phyloP scores from a whole-genome alignment of 441 rosid genomes.

The Theobroma grandiflorum region DNA sequence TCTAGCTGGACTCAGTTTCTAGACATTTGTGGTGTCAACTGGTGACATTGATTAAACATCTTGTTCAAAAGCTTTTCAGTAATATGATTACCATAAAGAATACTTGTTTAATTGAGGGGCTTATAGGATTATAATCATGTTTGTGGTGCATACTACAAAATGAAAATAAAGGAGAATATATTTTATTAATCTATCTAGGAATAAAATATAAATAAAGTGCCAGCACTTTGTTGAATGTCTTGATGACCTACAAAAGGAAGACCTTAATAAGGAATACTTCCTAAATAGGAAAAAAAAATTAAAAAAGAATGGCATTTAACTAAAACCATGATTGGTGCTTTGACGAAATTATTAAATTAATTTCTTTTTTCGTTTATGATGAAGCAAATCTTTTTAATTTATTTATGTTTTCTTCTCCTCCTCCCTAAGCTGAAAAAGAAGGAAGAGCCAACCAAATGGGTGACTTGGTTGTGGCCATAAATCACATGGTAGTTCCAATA shows the following conservation, averaged over 20 bases:
- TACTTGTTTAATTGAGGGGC: constrained; percentile 31
- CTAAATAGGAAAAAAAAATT: constrained; percentile 45
- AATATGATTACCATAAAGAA: constrained; percentile 41
- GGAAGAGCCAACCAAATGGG: constrained; percentile 43
- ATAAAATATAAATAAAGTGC: constrained; percentile 23
- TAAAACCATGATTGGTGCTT: constrained; percentile 35
- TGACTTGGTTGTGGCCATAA: constrained; percentile 46
- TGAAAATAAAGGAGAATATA: neutral
- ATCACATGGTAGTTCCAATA: constrained; percentile 58
- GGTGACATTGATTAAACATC: constrained; percentile 40
- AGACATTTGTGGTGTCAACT: constrained; percentile 43
- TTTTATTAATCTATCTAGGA: too few relatives aligned
- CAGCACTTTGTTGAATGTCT: constrained; percentile 44
- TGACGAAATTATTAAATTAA: constrained; percentile 17
- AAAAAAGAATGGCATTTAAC: constrained; percentile 15
- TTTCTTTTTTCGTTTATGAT: too few relatives aligned
- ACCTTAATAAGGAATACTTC: constrained; percentile 46
- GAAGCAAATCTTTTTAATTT: constrained; percentile 3
- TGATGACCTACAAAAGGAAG: constrained; percentile 35
- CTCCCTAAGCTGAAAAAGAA: neutral
- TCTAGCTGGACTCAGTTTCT: constrained; percentile 47
- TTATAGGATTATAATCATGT: constrained; percentile 46
- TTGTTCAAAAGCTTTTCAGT: constrained; percentile 43
- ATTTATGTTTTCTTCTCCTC: neutral
- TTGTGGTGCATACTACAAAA: constrained; percentile 31